Percentiles rank a stretch among this genome's conserved stretches.
phyloP scores from a whole-genome alignment of 768 basidiomycete genomes.

The Russula sp. region DNA sequence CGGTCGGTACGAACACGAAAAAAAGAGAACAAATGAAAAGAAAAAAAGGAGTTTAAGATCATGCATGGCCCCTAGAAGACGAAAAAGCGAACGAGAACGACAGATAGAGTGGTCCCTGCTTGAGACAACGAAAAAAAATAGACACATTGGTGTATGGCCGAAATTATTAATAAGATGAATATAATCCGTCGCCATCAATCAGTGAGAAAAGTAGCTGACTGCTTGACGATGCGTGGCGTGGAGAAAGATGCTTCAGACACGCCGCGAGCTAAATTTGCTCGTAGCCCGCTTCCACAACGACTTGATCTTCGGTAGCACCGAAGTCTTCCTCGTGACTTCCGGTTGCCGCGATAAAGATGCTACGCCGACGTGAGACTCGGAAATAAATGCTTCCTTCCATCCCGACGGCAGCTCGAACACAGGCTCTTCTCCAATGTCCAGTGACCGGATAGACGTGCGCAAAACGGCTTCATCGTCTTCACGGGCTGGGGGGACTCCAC shows the following conservation, averaged over 20 bases:
- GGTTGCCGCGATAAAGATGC: conserved; percentile 3
- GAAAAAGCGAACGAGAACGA: neutral
- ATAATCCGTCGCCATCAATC: neutral
- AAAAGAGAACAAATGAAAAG: neutral
- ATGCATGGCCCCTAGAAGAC: neutral
- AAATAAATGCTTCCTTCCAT: conserved; percentile 16
- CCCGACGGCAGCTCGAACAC: conserved; percentile 17
- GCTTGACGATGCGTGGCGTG: neutral
- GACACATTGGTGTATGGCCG: neutral
- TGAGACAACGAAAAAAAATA: neutral
- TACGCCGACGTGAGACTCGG: neutral
- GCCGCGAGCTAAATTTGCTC: conserved; percentile 14
- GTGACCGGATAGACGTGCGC: conserved; percentile 18
- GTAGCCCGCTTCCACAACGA: conserved; percentile 25
- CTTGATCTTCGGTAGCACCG: conserved; percentile 19
- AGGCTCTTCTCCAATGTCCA: conserved; percentile 23
- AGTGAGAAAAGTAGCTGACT: neutral
- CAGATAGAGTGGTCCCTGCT: too few relatives aligned
- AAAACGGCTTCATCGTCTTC: conserved; percentile 23
- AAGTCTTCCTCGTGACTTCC: conserved; percentile 7
- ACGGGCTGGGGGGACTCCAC: neutral
- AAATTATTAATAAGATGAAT: neutral
- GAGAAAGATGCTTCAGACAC: conserved; percentile 1
- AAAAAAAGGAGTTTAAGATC: neutral
- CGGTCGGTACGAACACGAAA: neutral